Evolutionary conservation across 2,329 filamentous ascomycete genomes (phyloP), one percentile per base, ranked within the genome.

Genomic region (Colletotrichum neosansevieriae): DNA sequence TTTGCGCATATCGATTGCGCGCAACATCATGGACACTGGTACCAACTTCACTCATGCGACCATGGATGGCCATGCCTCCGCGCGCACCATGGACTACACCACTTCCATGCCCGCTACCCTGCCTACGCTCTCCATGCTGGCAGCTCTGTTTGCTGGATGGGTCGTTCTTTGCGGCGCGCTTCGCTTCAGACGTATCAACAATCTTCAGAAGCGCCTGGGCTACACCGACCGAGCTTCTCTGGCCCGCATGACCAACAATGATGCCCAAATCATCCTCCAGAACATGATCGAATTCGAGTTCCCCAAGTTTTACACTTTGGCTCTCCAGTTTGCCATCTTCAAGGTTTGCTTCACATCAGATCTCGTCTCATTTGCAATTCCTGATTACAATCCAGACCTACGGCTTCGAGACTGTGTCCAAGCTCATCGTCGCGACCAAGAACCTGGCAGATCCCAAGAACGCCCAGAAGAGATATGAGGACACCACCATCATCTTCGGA

Each of bases 181-280:
- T 29, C 78, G 81, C 38, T 83, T 80, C 71, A 77, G 74, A 36
- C 72, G 75, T 34, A 72, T 81, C 61, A 74, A 73, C 13, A 64
- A 71, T 13, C 64, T 78, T 63, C 75, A 73, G n/a, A 72, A 73
- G 47, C 72, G 72, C 34, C 75, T 77, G 69, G 71, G 74, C 19
- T 82, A 76, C 65, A 69, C 75, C 4, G 74, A 79, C 68, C 79
- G 80, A 12, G 70, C 70, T 9, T 81, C 81, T 4, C 62, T 83
- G 9, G 73, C 76, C 10, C 70, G 72, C 58, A 83, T 84, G 82
- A 82, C 79, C 15, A 77, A 79, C 47, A 70, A 77, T 68, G 80
- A 86, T 58, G 83, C 85, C 6, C 81, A 83, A 65, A 76, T 78
- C 62, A 82, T 86, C 68, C 73, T 83, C 15, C 76, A 78, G 66